Percentiles rank a stretch among this genome's conserved stretches.
phyloP scores from a whole-genome alignment of 192 early-diverging fungal genomes.

The Coemansia sp. region DNA sequence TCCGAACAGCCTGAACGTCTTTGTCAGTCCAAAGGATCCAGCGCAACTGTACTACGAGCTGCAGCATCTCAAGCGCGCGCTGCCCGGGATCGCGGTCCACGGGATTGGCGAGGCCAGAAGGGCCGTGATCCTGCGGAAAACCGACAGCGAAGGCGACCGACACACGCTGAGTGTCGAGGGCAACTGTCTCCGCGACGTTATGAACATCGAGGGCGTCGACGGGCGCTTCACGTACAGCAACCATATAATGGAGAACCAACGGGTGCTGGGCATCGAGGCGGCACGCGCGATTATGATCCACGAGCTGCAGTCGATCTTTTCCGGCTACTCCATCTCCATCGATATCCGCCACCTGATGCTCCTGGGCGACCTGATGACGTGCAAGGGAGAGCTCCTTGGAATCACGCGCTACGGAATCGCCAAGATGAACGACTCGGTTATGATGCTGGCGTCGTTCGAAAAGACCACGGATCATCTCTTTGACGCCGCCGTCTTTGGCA shows the following conservation, averaged over 20 bases:
- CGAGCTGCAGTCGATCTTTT: conserved; percentile 86
- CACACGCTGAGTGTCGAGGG: conserved; percentile 81
- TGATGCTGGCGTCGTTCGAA: conserved; percentile 99
- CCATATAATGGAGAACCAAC: conserved; percentile 88
- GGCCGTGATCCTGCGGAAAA: conserved; percentile 68
- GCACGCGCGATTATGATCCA: conserved; percentile 85
- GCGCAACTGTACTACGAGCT: conserved; percentile 68
- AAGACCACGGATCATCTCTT: conserved; percentile 99
- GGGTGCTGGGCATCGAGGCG: conserved; percentile 95
- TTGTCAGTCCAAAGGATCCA: conserved; percentile 61
- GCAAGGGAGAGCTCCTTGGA: conserved; percentile 96
- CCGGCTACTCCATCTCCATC: conserved; percentile 88
- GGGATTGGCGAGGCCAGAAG: conserved; percentile 81
- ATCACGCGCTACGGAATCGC: conserved; percentile 99
- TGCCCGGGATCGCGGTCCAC: conserved; percentile 87
- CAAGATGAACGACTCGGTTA: conserved; percentile 99
- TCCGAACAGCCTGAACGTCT: conserved; percentile 66
- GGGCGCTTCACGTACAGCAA: conserved; percentile 79
- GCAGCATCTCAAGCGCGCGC: conserved; percentile 77
- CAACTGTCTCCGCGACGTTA: conserved; percentile 87
- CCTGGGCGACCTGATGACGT: conserved; percentile 96
- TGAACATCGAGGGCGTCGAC: conserved; percentile 92
- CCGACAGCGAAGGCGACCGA: conserved; percentile 36
- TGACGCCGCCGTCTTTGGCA: conserved; percentile 94
- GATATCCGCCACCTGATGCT: conserved; percentile 96